phyloP scores from a whole-genome alignment of 2,329 filamentous ascomycete species.

The Nemania sp. region DNA sequence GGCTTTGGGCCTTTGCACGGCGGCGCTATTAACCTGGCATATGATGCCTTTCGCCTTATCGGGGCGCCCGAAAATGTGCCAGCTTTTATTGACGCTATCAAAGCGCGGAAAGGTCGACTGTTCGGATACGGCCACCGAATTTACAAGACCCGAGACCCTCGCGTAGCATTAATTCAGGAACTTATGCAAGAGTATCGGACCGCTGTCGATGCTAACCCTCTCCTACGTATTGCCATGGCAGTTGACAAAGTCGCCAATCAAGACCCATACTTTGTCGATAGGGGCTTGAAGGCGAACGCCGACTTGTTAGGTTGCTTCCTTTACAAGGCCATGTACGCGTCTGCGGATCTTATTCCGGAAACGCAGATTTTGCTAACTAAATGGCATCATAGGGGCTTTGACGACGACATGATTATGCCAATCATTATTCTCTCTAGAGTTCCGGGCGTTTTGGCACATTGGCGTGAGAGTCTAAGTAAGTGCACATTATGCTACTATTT shows the following conservation, averaged over 20 bases:
- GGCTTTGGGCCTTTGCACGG: conserved; percentile 52
- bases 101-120: conserved; percentile 45
- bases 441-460: conserved; percentile 37
- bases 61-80: conserved; percentile 44
- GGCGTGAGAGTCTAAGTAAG: conserved; percentile 39
- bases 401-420: conserved; percentile 37
- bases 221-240: conserved; percentile 43
- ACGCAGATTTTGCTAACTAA: conserved; percentile 6
- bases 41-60: conserved; percentile 45
- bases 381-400: conserved; percentile 34
- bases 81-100: conserved; percentile 44
- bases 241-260: conserved; percentile 42
- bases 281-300: conserved; percentile 47
- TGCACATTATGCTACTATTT: not conserved
- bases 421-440: conserved; percentile 35
- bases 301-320: conserved; percentile 49
- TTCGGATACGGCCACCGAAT: conserved; percentile 43
- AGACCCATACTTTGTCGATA: conserved; percentile 43
- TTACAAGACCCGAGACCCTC: conserved; percentile 36
- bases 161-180: conserved; percentile 33
- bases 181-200: conserved; percentile 30
- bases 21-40: conserved; percentile 53
- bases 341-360: not conserved
- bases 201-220: conserved; percentile 37
- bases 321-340: conserved; percentile 43